These are phyloP conservation scores for Globisporangium acanthophoron DNA, from an alignment of 352 stramenopile genomes.

Conservation along the genomic window DNA sequence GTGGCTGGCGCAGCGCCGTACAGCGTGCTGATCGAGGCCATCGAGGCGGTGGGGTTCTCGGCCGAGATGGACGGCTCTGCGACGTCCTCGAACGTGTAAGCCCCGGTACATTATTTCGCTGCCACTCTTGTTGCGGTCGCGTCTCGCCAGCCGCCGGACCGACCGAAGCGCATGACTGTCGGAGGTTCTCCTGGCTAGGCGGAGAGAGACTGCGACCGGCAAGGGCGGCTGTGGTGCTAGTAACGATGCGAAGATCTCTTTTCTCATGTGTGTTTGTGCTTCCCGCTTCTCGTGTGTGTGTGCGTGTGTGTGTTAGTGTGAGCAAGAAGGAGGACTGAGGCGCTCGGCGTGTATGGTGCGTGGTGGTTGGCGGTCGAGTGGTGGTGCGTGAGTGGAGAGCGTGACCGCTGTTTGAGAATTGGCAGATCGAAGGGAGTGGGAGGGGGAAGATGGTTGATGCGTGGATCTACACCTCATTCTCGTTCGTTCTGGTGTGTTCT, in stretches of 20 bases:
- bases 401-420: neutral
- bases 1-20: slow-evolving; percentile 53
- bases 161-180: no score
- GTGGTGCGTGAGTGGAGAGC: no score
- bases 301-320: neutral
- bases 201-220: neutral
- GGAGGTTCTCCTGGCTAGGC: no score
- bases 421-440: neutral
- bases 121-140: slow-evolving; percentile 4
- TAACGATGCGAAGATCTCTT: slow-evolving; percentile 1
- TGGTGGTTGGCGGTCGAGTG: neutral
- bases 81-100: slow-evolving; percentile 57
- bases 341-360: neutral
- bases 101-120: slow-evolving; percentile 6
- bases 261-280: neutral
- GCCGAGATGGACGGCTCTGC: slow-evolving; percentile 35
- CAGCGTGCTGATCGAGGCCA: slow-evolving; percentile 45
- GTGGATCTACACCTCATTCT: no score
- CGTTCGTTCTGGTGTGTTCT: no score
- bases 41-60: slow-evolving; percentile 69
- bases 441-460: no score
- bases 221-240: neutral
- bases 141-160: no score
- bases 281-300: neutral
- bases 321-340: slow-evolving; percentile 6